A percentile compares a stretch with the other conserved stretches of the same genome.
Evolutionary conservation across 202 grass and related monocot genomes (phyloP).

Genomic region (Eragrostis tef): DNA sequence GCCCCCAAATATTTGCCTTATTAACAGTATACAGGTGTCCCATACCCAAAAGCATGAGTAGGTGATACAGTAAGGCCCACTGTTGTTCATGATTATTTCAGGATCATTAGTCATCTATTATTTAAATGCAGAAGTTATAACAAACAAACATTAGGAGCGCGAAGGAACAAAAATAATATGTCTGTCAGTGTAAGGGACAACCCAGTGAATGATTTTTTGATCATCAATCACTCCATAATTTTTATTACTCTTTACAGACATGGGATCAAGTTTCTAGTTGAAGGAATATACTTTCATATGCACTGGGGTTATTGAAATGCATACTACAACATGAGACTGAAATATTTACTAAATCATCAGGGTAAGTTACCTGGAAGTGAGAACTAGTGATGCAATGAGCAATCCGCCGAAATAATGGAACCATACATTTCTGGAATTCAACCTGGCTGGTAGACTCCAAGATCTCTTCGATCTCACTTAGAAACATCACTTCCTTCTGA

Average conservation of each 20-base stretch:
- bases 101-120: conserved; percentile 9
- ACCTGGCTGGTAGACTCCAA: conserved; percentile 69
- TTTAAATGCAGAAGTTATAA: neutral
- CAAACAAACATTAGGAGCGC: neutral
- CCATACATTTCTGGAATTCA: conserved; percentile 96
- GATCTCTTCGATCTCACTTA: conserved; percentile 92
- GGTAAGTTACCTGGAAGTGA: conserved; percentile 79
- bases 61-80: conserved; percentile 15
- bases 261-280: conserved; percentile 3
- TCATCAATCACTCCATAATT: neutral
- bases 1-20: conserved; percentile 28
- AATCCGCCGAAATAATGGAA: conserved; percentile 77
- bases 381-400: conserved; percentile 73
- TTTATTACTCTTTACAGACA: neutral
- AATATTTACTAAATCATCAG: neutral
- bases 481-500: conserved; percentile 98
- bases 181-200: neutral
- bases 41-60: conserved; percentile 22
- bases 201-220: conserved; percentile 21
- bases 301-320: conserved; percentile 8
- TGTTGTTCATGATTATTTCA: conserved; percentile 17
- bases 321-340: conserved; percentile 17
- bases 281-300: conserved; percentile 7
- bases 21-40: conserved; percentile 13
- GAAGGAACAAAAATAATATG: conserved; percentile 8